Evolutionary conservation across 2,329 filamentous ascomycete species (phyloP).

Genomic region (Penicillium nordicum): DNA sequence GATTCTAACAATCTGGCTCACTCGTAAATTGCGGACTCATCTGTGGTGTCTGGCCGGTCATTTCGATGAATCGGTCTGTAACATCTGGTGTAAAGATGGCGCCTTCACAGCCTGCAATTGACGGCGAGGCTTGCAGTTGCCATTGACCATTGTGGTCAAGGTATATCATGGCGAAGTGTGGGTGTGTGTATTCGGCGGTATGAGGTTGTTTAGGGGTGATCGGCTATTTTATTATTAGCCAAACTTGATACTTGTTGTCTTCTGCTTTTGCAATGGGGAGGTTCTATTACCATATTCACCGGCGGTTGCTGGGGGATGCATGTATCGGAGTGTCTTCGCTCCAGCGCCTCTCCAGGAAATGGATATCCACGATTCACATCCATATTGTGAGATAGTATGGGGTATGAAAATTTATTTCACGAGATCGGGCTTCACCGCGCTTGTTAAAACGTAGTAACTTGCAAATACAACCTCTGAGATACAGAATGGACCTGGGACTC

Average conservation of each 20-base stretch:
- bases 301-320: constrained; percentile 12
- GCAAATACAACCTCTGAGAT: neutral
- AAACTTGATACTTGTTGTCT: neutral
- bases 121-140: constrained; percentile 32
- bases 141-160: constrained; percentile 35
- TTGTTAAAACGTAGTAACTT: neutral
- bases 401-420: neutral
- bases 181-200: constrained; percentile 27
- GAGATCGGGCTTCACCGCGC: neutral
- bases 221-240: constrained; percentile 13
- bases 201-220: constrained; percentile 18
- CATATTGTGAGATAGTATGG: constrained; percentile 7
- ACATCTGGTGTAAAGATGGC: constrained; percentile 38
- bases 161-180: constrained; percentile 39
- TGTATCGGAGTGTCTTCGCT: constrained; percentile 22
- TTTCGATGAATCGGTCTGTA: constrained; percentile 33
- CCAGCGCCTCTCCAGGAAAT: constrained; percentile 12
- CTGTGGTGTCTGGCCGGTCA: constrained; percentile 22
- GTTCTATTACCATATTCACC: constrained; percentile 17
- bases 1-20: constrained; percentile 15
- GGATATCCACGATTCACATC: constrained; percentile 16
- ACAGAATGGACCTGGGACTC: neutral
- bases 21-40: constrained; percentile 23
- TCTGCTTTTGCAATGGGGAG: neutral
- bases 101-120: constrained; percentile 31